These are phyloP conservation scores for Aspergillus sclerotioniger DNA, from an alignment of 495 filamentous ascomycete genomes.

Conservation along the genomic window DNA sequence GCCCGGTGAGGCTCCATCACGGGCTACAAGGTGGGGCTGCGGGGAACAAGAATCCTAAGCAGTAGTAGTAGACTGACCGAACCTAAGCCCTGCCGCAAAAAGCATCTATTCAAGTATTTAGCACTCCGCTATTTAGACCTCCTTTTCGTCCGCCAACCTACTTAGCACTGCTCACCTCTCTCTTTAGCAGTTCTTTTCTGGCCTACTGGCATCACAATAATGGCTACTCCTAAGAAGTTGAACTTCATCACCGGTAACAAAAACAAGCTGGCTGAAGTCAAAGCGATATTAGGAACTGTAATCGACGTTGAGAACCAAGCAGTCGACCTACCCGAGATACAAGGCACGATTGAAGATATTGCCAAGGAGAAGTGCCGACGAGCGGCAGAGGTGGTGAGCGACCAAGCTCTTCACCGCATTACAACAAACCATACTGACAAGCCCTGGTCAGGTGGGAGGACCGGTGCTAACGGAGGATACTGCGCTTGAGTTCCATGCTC, in stretches of 20 bases:
- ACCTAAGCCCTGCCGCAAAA: not conserved
- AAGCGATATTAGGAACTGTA: conserved; percentile 73
- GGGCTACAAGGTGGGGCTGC: not conserved
- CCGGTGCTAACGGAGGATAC: conserved; percentile 97
- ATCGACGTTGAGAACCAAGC: conserved; percentile 70
- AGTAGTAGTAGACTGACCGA: not conserved
- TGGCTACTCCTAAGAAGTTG: conserved; percentile 44
- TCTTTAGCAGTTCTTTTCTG: not conserved
- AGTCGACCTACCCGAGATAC: conserved; percentile 83
- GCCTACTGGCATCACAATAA: conserved; percentile 4
- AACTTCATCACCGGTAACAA: conserved; percentile 97
- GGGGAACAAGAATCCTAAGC: conserved; percentile 1
- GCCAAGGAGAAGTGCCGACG: conserved; percentile 80
- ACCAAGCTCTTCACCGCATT: not conserved
- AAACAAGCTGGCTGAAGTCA: conserved; percentile 87
- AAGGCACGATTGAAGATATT: conserved; percentile 90
- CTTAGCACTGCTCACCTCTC: not conserved
- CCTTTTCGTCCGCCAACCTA: not conserved
- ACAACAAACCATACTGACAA: conserved; percentile 13
- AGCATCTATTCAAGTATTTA: not conserved
- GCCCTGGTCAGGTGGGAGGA: conserved; percentile 60
- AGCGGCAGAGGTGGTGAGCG: conserved; percentile 51
- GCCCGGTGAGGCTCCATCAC: not conserved
- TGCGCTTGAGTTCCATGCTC: conserved; percentile 84
- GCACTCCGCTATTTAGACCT: not conserved